phyloP scores from a whole-genome alignment of 345 rosid species.

The Luvunga scandens region DNA sequence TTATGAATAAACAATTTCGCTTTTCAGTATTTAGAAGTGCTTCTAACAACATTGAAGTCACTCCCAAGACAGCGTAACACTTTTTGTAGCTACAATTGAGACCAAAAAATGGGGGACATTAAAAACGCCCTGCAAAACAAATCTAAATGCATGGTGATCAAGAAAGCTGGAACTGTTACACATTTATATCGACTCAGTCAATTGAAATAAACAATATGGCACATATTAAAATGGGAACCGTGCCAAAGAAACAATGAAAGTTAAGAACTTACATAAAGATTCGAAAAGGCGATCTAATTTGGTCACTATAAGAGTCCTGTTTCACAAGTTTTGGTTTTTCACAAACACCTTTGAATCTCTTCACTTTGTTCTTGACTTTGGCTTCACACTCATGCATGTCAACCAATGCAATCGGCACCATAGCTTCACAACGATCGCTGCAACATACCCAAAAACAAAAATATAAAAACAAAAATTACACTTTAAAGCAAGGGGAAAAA shows the following conservation, averaged over 20 bases:
- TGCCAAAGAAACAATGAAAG: background rate
- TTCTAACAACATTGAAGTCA: background rate
- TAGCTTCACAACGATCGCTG: slow-evolving; percentile 57
- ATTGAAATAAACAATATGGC: background rate
- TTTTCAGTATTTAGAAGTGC: background rate
- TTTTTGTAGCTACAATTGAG: background rate
- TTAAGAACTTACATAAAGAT: slow-evolving; percentile 57
- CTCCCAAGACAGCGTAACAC: background rate
- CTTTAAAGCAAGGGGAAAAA: background rate
- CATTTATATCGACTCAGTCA: background rate
- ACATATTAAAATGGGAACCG: background rate
- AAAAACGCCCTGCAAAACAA: background rate
- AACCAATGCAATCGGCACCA: slow-evolving; percentile 60
- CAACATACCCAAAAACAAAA: slow-evolving; percentile 13
- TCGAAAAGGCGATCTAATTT: slow-evolving; percentile 72
- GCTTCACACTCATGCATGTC: slow-evolving; percentile 74
- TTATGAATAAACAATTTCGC: background rate
- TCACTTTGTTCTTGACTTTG: slow-evolving; percentile 37
- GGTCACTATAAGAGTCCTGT: slow-evolving; percentile 28
- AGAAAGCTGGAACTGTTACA: background rate
- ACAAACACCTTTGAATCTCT: slow-evolving; percentile 61
- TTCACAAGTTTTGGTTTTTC: slow-evolving; percentile 24
- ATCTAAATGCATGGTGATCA: background rate
- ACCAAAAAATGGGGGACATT: background rate
- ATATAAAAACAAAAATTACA: background rate